phyloP scores from a whole-genome alignment of 1,139 yeast species.

The Saccharomyces hybrid region DNA sequence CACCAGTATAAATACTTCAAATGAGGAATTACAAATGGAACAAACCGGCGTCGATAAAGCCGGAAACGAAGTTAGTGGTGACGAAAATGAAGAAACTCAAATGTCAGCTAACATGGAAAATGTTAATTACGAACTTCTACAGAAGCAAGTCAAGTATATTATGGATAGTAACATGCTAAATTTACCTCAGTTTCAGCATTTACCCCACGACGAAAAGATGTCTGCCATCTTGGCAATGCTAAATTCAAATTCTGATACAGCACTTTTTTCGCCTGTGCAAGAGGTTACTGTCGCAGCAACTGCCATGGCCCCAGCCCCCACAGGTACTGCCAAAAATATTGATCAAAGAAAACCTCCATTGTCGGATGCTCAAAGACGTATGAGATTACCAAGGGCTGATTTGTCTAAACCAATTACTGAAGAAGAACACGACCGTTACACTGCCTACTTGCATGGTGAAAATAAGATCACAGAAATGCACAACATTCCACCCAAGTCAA shows the following conservation, averaged over 20 bases:
- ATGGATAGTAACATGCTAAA: constrained; percentile 31
- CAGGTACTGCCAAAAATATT: constrained; percentile 14
- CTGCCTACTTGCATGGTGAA: constrained; percentile 40
- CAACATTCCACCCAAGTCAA: constrained; percentile 66
- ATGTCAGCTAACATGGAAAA: constrained; percentile 11
- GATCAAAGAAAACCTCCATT: constrained; percentile 28
- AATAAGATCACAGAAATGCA: constrained; percentile 45
- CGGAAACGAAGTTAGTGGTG: not conserved
- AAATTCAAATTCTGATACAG: constrained; percentile 25
- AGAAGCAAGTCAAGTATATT: constrained; percentile 27
- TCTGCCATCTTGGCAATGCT: constrained; percentile 29
- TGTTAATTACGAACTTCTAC: constrained; percentile 22
- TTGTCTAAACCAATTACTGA: constrained; percentile 47
- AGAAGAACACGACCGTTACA: constrained; percentile 47
- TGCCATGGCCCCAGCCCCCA: constrained; percentile 7
- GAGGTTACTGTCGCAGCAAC: constrained; percentile 4
- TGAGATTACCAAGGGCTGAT: constrained; percentile 42
- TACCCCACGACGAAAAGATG: constrained; percentile 36
- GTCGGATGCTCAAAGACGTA: constrained; percentile 37
- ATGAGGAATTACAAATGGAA: constrained; percentile 4
- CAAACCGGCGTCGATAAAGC: constrained; percentile 8
- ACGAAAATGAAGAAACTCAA: constrained; percentile 5
- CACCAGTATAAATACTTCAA: too few species aligned
- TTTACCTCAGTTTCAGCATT: constrained; percentile 34
- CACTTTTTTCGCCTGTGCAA: constrained; percentile 10